Evolutionary conservation across 306 rosid genomes (phyloP).

Genomic region (Inga leiocalycina): DNA sequence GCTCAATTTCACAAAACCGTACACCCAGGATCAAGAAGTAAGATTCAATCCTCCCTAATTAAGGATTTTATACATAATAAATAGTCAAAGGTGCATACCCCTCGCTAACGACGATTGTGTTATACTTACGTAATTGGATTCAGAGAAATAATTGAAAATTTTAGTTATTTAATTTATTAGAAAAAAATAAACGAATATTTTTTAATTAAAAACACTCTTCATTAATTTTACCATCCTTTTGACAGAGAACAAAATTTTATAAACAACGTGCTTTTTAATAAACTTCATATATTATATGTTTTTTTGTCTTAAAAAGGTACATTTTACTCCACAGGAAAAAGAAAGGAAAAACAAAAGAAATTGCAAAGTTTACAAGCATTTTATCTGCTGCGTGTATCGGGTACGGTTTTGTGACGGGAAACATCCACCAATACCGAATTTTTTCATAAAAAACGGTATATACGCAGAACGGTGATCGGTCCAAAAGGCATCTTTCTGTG

Average conservation of each 20-base stretch:
- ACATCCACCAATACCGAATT: not conserved
- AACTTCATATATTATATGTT: no score
- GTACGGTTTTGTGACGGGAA: not conserved
- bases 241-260: no score
- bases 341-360: not conserved
- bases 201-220: no score
- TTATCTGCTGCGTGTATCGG: not conserved
- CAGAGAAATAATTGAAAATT: no score
- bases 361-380: not conserved
- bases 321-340: not conserved
- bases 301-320: not conserved
- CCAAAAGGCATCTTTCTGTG: not conserved
- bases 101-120: not conserved
- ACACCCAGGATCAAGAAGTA: not conserved
- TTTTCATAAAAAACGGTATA: not conserved
- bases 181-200: not conserved
- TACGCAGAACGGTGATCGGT: not conserved
- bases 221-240: no score
- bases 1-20: not conserved
- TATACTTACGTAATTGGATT: no score
- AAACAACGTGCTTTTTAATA: no score
- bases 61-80: not conserved
- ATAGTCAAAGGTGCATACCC: not conserved
- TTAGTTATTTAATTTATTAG: no score
- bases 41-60: not conserved